Evolutionary conservation across 2,329 filamentous ascomycete genomes (phyloP).

Genomic region (Arthrinium puccinioides): DNA sequence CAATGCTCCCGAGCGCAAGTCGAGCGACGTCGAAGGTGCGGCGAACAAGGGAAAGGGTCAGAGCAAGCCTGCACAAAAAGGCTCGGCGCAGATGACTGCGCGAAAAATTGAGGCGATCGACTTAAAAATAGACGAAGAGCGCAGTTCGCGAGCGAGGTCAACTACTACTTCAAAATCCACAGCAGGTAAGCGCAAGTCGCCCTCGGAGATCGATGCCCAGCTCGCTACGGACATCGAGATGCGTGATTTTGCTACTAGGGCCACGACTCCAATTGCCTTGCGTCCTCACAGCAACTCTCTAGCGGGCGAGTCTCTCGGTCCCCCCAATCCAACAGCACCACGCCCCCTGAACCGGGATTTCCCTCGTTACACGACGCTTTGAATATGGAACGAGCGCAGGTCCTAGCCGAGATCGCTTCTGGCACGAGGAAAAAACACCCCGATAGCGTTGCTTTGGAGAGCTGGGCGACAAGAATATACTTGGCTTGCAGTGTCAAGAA

Average conservation of each 20-base stretch:
- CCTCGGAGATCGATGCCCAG: neutral
- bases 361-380: conserved; percentile 13
- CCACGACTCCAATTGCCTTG: neutral
- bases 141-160: conserved; percentile 1
- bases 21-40: conserved; percentile 1
- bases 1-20: no score
- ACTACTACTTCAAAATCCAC: no score
- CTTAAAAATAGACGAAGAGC: conserved; percentile 3
- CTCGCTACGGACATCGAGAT: conserved; percentile 4
- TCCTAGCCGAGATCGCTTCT: conserved; percentile 17
- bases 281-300: neutral
- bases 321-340: neutral
- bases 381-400: conserved; percentile 15
- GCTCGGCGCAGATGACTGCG: neutral
- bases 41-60: neutral
- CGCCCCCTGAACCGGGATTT: conserved; percentile 7
- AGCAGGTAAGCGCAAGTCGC: conserved; percentile 1
- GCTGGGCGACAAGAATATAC: conserved; percentile 23
- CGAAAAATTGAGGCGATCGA: neutral
- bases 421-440: conserved; percentile 21
- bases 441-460: conserved; percentile 15
- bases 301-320: neutral
- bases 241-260: conserved; percentile 4
- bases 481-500: conserved; percentile 32
- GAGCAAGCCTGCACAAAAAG: neutral